Evolutionary conservation across 768 basidiomycete genomes (phyloP).

Genomic region (Mycena filopes): DNA sequence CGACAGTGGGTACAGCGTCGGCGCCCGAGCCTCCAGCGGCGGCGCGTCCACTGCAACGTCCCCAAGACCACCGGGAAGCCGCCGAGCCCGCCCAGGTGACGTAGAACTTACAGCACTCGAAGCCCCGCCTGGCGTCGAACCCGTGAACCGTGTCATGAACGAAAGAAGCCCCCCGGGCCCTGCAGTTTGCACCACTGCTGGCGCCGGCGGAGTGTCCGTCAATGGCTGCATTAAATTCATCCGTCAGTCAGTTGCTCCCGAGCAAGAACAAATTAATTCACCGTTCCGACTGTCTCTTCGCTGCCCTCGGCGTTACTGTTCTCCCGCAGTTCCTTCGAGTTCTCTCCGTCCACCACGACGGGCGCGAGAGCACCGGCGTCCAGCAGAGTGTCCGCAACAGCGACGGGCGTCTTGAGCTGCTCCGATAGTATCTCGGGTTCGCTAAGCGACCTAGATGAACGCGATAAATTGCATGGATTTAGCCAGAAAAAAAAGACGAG

Average conservation of each 20-base stretch:
- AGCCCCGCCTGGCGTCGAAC: constrained; percentile 39
- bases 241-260: constrained; percentile 38
- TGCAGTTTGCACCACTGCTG: constrained; percentile 25
- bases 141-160: constrained; percentile 66
- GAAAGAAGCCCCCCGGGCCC: constrained; percentile 58
- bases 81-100: constrained; percentile 34
- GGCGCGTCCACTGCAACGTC: constrained; percentile 36
- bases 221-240: constrained; percentile 35
- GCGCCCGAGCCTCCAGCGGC: constrained; percentile 33
- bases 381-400: constrained; percentile 68
- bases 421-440: constrained; percentile 69
- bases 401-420: constrained; percentile 69
- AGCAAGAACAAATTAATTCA: constrained; percentile 33
- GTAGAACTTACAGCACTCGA: constrained; percentile 29
- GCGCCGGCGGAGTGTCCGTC: constrained; percentile 28
- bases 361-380: constrained; percentile 41
- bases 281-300: constrained; percentile 33
- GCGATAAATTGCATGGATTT: constrained; percentile 21
- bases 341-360: constrained; percentile 29
- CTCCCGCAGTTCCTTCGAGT: constrained; percentile 37
- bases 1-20: constrained; percentile 52
- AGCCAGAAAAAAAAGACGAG: constrained; percentile 21
- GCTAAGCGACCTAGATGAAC: constrained; percentile 57
- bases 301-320: constrained; percentile 30
- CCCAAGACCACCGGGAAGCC: constrained; percentile 52